Evolutionary conservation across 148 eudicot species (phyloP).

Genomic region (Agrostemma githago): DNA sequence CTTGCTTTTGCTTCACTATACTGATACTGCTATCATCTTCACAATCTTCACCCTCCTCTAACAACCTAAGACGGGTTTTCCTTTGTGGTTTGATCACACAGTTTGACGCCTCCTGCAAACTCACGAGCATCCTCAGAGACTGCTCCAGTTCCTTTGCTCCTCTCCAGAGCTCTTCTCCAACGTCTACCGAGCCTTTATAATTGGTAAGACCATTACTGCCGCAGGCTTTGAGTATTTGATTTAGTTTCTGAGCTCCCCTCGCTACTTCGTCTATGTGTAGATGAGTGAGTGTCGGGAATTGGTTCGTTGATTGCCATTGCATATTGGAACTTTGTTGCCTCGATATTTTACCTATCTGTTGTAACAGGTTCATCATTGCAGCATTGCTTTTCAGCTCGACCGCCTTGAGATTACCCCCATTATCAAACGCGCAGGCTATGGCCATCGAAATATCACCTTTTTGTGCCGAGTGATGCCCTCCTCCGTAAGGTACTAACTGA

Average conservation of each 20-base stretch:
- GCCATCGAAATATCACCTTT: slow-evolving; percentile 62
- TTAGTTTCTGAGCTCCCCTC: slow-evolving; percentile 73
- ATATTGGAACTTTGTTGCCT: slow-evolving; percentile 32
- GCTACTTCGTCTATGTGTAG: slow-evolving; percentile 74
- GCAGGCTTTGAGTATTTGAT: slow-evolving; percentile 61
- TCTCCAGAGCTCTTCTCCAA: slow-evolving; percentile 68
- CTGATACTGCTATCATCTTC: slow-evolving; percentile 33
- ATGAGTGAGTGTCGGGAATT: slow-evolving; percentile 43
- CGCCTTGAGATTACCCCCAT: slow-evolving; percentile 42
- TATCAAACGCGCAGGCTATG: slow-evolving; percentile 51
- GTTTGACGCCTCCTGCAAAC: slow-evolving; percentile 72
- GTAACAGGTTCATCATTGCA: slow-evolving; percentile 53
- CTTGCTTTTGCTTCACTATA: slow-evolving; percentile 35
- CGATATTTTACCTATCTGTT: slow-evolving; percentile 52
- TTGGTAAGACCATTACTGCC: slow-evolving; percentile 45
- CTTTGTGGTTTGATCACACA: slow-evolving; percentile 32
- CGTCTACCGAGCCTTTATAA: slow-evolving; percentile 48
- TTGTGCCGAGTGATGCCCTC: slow-evolving; percentile 34
- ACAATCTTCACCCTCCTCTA: slow-evolving; percentile 56
- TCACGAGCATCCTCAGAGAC: slow-evolving; percentile 72
- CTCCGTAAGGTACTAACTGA: slow-evolving; percentile 59
- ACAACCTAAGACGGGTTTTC: slow-evolving; percentile 50
- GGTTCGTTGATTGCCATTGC: slow-evolving; percentile 35
- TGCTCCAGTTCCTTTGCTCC: slow-evolving; percentile 85
- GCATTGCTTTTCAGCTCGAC: slow-evolving; percentile 41